Base-by-base conservation (phyloP, 345 rosid species). In the Syzygium oleosum region DNA sequence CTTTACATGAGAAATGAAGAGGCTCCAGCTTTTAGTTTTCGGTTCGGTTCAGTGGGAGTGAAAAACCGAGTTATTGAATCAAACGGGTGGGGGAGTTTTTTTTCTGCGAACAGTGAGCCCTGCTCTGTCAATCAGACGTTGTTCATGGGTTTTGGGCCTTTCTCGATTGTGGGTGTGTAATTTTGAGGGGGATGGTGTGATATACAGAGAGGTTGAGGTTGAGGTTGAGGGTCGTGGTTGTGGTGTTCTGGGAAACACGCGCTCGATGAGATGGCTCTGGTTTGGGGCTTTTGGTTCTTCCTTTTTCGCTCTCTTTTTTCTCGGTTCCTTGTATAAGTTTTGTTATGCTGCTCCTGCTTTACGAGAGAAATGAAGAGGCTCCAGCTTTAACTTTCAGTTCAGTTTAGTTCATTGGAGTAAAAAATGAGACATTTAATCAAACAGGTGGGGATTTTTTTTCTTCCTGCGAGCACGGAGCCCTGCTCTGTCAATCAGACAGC, bases 231-330 rank as follows among this genome's bases (percentile, higher is more conserved):
- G 53, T 59, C 59, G 31, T 21, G 86, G 22, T 61, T 29, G 79
- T 73, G 49, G 63, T 58, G 29, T 73, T 73, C 14, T 73, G 83
- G 83, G 83, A 73, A 73, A n/a, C 1, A n/a, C 1, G 7, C 58
- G 86, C 77, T 84, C 86, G 49, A 58, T 87, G 88, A 87, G 56
- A 87, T 84, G 85, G 88, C 88, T 84, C 88, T 87, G 56, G n/a
- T 17, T 87, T 83, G 19, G 55, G 7, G 15, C 6, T 58, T 10
- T 9, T 73, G 25, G 4, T 55, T 55, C 59, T 55, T 22, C 27
- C 9, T 34, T 34, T 73, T 38, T 19, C 25, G 49, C 2, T 52
- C 21, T 68, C 61, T 29, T 23, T 46, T 55, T 58, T 41, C 9
- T 14, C 51, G 77, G 77, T 85, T 38, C 80, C 80, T 38, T 9